These are phyloP conservation scores for Kuraishia hungarica DNA, from an alignment of 805 yeast species.

Conservation along the genomic window DNA sequence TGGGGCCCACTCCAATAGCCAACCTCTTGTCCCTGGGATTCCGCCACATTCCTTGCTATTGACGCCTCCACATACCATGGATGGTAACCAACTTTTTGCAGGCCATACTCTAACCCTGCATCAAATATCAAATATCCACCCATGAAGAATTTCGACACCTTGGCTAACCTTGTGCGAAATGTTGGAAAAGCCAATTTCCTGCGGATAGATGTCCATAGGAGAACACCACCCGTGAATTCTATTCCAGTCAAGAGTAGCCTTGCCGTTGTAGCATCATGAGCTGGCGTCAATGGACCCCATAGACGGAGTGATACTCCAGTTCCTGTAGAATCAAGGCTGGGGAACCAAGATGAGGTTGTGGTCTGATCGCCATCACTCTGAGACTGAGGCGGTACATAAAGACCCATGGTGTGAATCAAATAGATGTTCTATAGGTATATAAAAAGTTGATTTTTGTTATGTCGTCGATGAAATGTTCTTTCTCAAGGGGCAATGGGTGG, in stretches of 20 bases:
- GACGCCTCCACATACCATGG: slow-evolving; percentile 37
- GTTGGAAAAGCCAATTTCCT: not conserved
- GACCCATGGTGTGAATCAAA: not conserved
- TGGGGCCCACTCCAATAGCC: slow-evolving; percentile 44
- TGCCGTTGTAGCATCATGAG: slow-evolving; percentile 21
- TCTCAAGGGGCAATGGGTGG: too few relatives aligned
- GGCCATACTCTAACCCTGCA: not conserved
- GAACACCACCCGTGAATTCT: slow-evolving; percentile 17
- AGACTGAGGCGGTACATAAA: not conserved
- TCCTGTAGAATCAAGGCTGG: not conserved
- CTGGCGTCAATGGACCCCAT: slow-evolving; percentile 26
- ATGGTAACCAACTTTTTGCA: not conserved
- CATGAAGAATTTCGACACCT: not conserved
- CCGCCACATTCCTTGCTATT: slow-evolving; percentile 26
- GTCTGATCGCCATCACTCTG: not conserved
- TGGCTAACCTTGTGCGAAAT: not conserved
- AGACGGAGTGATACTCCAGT: slow-evolving; percentile 9
- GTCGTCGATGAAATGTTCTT: too few relatives aligned
- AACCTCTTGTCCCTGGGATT: slow-evolving; percentile 28
- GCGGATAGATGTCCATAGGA: slow-evolving; percentile 3
- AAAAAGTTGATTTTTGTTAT: too few relatives aligned
- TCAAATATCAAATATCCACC: slow-evolving; percentile 2
- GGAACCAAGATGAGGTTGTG: not conserved
- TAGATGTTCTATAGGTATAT: not conserved
- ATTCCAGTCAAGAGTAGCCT: slow-evolving; percentile 16